A percentile compares a stretch with the other conserved stretches of the same genome.
Evolutionary conservation across 495 filamentous ascomycete genomes (phyloP).

Genomic region (Aspergillus baeticus): DNA sequence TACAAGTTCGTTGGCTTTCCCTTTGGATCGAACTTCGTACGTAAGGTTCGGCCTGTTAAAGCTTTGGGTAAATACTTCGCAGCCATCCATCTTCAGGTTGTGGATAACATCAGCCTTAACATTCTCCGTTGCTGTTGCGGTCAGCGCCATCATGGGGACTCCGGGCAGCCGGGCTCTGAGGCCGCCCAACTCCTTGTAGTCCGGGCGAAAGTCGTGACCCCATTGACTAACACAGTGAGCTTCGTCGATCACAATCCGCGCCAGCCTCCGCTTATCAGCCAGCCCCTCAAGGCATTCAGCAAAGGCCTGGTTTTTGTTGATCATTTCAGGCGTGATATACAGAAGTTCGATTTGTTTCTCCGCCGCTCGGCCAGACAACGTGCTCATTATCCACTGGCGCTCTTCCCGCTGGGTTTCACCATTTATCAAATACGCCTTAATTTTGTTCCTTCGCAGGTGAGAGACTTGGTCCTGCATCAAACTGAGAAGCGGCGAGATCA

Average conservation of each 20-base stretch:
- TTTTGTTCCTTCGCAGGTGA: slow-evolving; percentile 71
- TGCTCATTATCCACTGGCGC: slow-evolving; percentile 57
- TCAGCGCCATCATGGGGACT: slow-evolving; percentile 90
- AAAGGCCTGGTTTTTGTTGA: slow-evolving; percentile 71
- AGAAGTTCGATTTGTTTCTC: slow-evolving; percentile 77
- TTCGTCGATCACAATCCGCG: slow-evolving; percentile 94
- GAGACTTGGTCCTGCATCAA: slow-evolving; percentile 95
- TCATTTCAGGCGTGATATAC: slow-evolving; percentile 97
- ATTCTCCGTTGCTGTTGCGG: slow-evolving; percentile 90
- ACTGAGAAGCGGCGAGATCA: slow-evolving; percentile 91
- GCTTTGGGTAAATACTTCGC: slow-evolving; percentile 78
- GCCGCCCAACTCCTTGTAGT: slow-evolving; percentile 84
- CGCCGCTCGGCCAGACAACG: slow-evolving; percentile 56
- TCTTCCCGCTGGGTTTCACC: slow-evolving; percentile 61
- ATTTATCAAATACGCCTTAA: slow-evolving; percentile 76
- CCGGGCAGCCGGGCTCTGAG: slow-evolving; percentile 66
- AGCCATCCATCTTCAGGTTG: slow-evolving; percentile 77
- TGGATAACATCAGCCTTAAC: slow-evolving; percentile 88
- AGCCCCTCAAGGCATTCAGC: slow-evolving; percentile 60
- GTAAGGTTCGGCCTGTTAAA: slow-evolving; percentile 92
- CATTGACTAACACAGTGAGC: slow-evolving; percentile 98
- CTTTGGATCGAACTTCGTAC: slow-evolving; percentile 72
- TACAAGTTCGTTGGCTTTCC: slow-evolving; percentile 54
- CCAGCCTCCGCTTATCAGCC: slow-evolving; percentile 64
- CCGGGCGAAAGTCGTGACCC: slow-evolving; percentile 97